Evolutionary conservation across 2,329 filamentous ascomycete genomes (phyloP).

Genomic region (Penicillium sclerotigenum): DNA sequence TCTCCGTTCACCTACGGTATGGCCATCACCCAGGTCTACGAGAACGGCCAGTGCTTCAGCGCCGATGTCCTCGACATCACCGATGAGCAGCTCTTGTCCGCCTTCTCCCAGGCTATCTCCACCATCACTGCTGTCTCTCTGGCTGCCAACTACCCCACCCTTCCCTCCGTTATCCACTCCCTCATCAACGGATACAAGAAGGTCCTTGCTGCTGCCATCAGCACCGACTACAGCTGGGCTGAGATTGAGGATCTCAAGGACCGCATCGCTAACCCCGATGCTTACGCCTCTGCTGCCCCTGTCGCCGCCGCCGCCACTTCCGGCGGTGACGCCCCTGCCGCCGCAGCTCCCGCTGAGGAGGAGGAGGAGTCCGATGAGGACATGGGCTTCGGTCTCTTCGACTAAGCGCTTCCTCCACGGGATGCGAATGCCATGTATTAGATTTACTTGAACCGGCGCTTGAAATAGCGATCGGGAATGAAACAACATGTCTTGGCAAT

Average conservation of each 20-base stretch:
- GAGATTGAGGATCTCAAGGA: slow-evolving; percentile 98
- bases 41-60: slow-evolving; percentile 90
- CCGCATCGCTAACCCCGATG: slow-evolving; percentile 97
- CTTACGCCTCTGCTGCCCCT: slow-evolving; percentile 82
- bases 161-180: slow-evolving; percentile 95
- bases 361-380: slow-evolving; percentile 64
- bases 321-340: slow-evolving; percentile 51
- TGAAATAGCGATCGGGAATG: slow-evolving; percentile 33
- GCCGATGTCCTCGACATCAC: slow-evolving; percentile 84
- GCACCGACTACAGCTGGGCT: slow-evolving; percentile 90
- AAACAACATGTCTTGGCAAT: slow-evolving; percentile 32
- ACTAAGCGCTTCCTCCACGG: slow-evolving; percentile 46
- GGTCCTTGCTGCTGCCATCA: slow-evolving; percentile 75
- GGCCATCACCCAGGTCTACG: slow-evolving; percentile 94
- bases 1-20: slow-evolving; percentile 99
- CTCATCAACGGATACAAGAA: slow-evolving; percentile 99
- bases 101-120: slow-evolving; percentile 75
- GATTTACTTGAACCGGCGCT: slow-evolving; percentile 30
- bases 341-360: slow-evolving; percentile 60
- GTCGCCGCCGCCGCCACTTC: slow-evolving; percentile 54
- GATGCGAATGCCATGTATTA: slow-evolving; percentile 40
- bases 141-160: slow-evolving; percentile 89
- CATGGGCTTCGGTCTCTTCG: slow-evolving; percentile 75
- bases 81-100: slow-evolving; percentile 87
- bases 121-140: slow-evolving; percentile 90